Evolutionary conservation across 1,284 basidiomycete species (phyloP).

Genomic region (Sanghuangporus weigelae): DNA sequence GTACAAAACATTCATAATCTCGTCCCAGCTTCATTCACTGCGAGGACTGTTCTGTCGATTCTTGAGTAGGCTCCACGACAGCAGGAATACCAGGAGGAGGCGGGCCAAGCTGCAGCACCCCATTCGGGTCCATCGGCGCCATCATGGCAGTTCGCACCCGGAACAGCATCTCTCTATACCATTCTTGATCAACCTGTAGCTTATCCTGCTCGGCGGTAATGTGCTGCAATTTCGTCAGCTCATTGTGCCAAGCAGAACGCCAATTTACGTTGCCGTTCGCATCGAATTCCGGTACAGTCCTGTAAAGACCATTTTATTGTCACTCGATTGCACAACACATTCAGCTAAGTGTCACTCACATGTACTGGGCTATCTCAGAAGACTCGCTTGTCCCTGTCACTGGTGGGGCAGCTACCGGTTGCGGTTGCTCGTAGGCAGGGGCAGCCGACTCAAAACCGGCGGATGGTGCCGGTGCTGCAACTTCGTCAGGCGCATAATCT

Average conservation of each 20-base stretch:
- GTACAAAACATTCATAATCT: not conserved
- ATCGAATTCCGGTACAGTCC: slow-evolving; percentile 55
- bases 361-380: not conserved
- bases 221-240: slow-evolving; percentile 64
- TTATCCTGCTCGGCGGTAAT: slow-evolving; percentile 75
- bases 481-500: slow-evolving; percentile 46
- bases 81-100: slow-evolving; percentile 31
- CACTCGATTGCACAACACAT: not conserved
- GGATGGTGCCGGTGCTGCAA: not conserved
- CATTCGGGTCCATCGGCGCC: slow-evolving; percentile 31
- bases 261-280: slow-evolving; percentile 75
- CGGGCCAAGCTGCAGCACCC: slow-evolving; percentile 13
- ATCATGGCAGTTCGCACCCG: slow-evolving; percentile 65
- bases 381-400: not conserved
- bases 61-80: slow-evolving; percentile 9
- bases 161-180: slow-evolving; percentile 78
- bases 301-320: not conserved
- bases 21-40: not conserved
- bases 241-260: slow-evolving; percentile 72
- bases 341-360: not conserved
- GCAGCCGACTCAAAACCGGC: not conserved
- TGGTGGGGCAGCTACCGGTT: not conserved
- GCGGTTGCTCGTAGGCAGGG: slow-evolving; percentile 5
- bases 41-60: slow-evolving; percentile 26
- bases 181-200: slow-evolving; percentile 68